These are phyloP conservation scores for Pelargonium cotyledonis DNA, from an alignment of 441 rosid species.

Conservation along the genomic window DNA sequence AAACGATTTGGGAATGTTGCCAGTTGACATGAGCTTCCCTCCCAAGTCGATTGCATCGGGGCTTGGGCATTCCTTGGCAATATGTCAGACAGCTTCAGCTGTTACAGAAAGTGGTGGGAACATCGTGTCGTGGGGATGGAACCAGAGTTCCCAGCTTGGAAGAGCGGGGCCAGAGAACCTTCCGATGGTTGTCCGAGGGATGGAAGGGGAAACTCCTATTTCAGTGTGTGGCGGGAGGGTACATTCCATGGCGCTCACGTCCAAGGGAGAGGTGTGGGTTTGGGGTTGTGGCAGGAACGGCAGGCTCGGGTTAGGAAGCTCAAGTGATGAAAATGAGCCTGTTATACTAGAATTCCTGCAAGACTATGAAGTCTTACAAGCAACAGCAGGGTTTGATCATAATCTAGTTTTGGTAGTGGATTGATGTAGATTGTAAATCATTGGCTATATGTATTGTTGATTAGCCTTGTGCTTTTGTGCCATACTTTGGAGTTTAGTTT, in stretches of 20 bases:
- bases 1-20: conserved; percentile 50
- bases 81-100: conserved; percentile 30
- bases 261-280: conserved; percentile 63
- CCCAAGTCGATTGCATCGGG: conserved; percentile 56
- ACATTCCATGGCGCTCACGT: conserved; percentile 63
- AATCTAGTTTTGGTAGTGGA: conserved; percentile 47
- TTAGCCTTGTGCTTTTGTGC: too few species aligned
- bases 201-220: conserved; percentile 41
- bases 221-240: conserved; percentile 68
- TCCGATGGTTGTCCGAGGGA: conserved; percentile 44
- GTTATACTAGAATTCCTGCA: conserved; percentile 45
- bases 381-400: conserved; percentile 79
- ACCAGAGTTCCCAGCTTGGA: conserved; percentile 69
- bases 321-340: conserved; percentile 61
- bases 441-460: too few species aligned
- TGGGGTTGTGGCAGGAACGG: conserved; percentile 93
- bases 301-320: conserved; percentile 83
- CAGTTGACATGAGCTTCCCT: conserved; percentile 36
- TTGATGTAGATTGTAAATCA: conserved; percentile 16
- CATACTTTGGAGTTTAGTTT: too few species aligned
- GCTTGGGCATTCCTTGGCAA: conserved; percentile 84
- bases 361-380: conserved; percentile 53
- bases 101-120: conserved; percentile 20
- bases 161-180: conserved; percentile 50
- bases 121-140: conserved; percentile 87